Evolutionary conservation across 768 basidiomycete species (phyloP).

Genomic region (Mycena venus): DNA sequence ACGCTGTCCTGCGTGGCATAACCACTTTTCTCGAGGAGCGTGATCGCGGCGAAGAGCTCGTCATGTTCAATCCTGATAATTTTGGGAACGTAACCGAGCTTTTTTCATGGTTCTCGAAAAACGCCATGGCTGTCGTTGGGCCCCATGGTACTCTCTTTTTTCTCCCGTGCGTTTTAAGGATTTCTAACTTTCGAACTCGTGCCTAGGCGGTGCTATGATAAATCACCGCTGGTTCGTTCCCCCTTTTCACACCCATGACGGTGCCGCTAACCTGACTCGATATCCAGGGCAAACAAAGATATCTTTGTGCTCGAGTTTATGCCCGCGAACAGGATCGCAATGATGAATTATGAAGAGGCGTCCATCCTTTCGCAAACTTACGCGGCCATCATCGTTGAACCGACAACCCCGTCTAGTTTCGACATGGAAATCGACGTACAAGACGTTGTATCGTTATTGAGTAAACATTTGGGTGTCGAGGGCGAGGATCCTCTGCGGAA

Average conservation of each 20-base stretch:
- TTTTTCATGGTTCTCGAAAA: constrained; percentile 25
- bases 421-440: constrained; percentile 26
- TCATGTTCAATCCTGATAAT: constrained; percentile 21
- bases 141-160: constrained; percentile 13
- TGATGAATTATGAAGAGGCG: constrained; percentile 33
- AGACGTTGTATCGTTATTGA: constrained; percentile 18
- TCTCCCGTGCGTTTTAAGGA: background rate
- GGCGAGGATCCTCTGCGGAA: constrained; percentile 17
- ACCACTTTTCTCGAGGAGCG: constrained; percentile 12
- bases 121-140: constrained; percentile 17
- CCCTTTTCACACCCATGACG: background rate
- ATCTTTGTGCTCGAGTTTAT: constrained; percentile 28
- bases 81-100: constrained; percentile 4
- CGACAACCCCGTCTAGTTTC: background rate
- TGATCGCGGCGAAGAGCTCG: constrained; percentile 27
- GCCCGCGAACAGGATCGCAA: constrained; percentile 16
- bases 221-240: constrained; percentile 30
- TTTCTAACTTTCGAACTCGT: background rate
- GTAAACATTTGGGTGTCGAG: constrained; percentile 15
- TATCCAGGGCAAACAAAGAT: constrained; percentile 14
- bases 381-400: constrained; percentile 27
- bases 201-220: constrained; percentile 27
- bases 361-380: constrained; percentile 27
- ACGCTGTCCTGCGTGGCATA: constrained; percentile 9
- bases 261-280: background rate